These are phyloP conservation scores for Ramaria rubella DNA, from an alignment of 768 basidiomycete genomes.

Conservation along the genomic window DNA sequence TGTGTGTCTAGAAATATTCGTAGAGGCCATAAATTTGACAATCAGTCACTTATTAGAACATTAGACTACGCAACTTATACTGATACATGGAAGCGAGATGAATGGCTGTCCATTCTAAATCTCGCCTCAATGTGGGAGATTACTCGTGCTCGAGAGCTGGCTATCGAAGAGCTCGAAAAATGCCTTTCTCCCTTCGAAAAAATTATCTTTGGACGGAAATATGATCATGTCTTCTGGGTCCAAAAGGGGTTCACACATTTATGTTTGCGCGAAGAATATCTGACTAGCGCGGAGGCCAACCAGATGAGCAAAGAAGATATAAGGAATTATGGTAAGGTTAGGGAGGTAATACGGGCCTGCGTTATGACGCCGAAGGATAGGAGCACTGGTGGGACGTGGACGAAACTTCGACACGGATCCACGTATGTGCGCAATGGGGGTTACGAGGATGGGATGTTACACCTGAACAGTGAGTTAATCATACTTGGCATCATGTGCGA, in stretches of 20 bases:
- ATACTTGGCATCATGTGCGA: background rate
- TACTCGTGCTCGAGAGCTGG: slow-evolving; percentile 22
- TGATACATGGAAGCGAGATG: slow-evolving; percentile 21
- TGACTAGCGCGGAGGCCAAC: background rate
- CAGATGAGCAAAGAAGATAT: background rate
- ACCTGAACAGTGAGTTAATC: background rate
- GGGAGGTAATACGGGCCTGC: background rate
- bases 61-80: background rate
- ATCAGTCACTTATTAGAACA: background rate
- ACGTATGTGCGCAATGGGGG: background rate
- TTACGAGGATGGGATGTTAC: background rate
- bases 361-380: background rate
- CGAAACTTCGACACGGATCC: background rate
- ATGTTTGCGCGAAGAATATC: background rate
- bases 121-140: slow-evolving; percentile 32
- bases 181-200: background rate
- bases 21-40: background rate
- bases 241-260: background rate
- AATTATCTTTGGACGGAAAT: background rate
- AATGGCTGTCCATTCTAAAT: slow-evolving; percentile 30
- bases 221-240: background rate
- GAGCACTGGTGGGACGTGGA: too few relatives aligned
- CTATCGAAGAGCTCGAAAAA: slow-evolving; percentile 24
- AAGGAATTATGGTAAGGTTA: background rate
- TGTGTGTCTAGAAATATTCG: background rate